Evolutionary conservation across 441 rosid genomes (phyloP).

Genomic region (Sinapis alba): DNA sequence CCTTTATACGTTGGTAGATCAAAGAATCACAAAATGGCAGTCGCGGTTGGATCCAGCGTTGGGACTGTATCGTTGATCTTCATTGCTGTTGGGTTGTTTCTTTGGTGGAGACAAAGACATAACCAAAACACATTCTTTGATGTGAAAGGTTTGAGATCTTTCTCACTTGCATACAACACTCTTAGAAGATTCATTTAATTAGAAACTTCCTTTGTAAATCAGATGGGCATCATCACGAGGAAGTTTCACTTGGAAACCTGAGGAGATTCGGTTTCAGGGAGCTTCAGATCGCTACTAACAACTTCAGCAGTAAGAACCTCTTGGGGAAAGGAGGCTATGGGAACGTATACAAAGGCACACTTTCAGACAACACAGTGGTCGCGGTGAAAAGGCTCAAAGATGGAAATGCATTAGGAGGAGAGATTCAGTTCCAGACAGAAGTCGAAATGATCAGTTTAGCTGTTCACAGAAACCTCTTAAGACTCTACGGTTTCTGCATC

Average conservation of each 20-base stretch:
- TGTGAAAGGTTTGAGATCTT: slow-evolving; percentile 68
- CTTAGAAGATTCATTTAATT: not conserved
- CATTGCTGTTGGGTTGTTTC: slow-evolving; percentile 64
- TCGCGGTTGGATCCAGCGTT: slow-evolving; percentile 74
- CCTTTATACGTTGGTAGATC: slow-evolving; percentile 44
- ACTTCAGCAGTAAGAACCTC: slow-evolving; percentile 78
- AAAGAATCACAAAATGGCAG: slow-evolving; percentile 70
- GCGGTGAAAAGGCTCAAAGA: slow-evolving; percentile 92
- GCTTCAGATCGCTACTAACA: slow-evolving; percentile 84
- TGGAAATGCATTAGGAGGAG: slow-evolving; percentile 91
- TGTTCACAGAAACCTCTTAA: slow-evolving; percentile 85
- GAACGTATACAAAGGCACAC: slow-evolving; percentile 84
- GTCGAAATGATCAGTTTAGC: slow-evolving; percentile 97
- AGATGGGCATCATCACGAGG: slow-evolving; percentile 45
- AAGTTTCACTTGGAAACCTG: slow-evolving; percentile 44
- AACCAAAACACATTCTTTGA: slow-evolving; percentile 73
- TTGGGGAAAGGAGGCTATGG: slow-evolving; percentile 94
- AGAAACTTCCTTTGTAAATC: not conserved
- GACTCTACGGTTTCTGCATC: slow-evolving; percentile 88
- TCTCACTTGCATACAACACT: not conserved
- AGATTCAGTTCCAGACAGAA: slow-evolving; percentile 94
- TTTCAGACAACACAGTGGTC: slow-evolving; percentile 72
- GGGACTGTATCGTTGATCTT: slow-evolving; percentile 61
- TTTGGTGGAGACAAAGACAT: slow-evolving; percentile 89
- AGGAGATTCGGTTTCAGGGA: slow-evolving; percentile 75